Conservation (phyloP, 306 rosid species). For the Pueraria montana region DNA sequence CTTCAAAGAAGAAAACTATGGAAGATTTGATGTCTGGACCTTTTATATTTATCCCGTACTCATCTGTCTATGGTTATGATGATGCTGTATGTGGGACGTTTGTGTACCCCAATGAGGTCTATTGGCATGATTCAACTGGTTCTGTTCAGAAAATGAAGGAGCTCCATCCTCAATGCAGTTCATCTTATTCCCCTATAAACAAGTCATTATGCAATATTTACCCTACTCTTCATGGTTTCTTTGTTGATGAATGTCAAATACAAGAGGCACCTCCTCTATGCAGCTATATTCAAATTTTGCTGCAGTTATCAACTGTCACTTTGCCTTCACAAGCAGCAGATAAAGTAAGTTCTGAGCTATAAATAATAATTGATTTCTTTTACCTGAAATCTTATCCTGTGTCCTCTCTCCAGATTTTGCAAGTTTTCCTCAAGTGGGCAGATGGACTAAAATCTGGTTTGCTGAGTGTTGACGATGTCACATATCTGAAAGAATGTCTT, state of each 20-base stretch:
- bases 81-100: slow-evolving; percentile 75
- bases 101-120: slow-evolving; percentile 71
- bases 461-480: slow-evolving; percentile 65
- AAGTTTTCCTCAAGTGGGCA: slow-evolving; percentile 82
- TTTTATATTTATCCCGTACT: slow-evolving; percentile 77
- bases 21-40: slow-evolving; percentile 75
- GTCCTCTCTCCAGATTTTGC: slow-evolving; percentile 67
- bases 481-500: slow-evolving; percentile 75
- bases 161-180: slow-evolving; percentile 51
- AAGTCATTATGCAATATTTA: slow-evolving; percentile 72
- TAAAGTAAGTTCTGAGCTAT: slow-evolving; percentile 62
- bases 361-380: slow-evolving; percentile 29
- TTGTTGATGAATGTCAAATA: slow-evolving; percentile 74
- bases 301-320: slow-evolving; percentile 71
- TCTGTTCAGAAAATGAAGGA: slow-evolving; percentile 64
- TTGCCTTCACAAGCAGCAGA: slow-evolving; percentile 84
- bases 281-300: slow-evolving; percentile 82
- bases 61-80: slow-evolving; percentile 59
- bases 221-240: slow-evolving; percentile 84
- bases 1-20: slow-evolving; percentile 65
- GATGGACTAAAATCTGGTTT: slow-evolving; percentile 77
- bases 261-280: slow-evolving; percentile 76
- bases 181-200: slow-evolving; percentile 56
- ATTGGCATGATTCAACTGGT: slow-evolving; percentile 84
- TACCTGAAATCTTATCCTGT: slow-evolving; percentile 45